Evolutionary conservation across 225 moss, liverwort and hornwort species (phyloP).

Genomic region (Sphagnum tenellum): DNA sequence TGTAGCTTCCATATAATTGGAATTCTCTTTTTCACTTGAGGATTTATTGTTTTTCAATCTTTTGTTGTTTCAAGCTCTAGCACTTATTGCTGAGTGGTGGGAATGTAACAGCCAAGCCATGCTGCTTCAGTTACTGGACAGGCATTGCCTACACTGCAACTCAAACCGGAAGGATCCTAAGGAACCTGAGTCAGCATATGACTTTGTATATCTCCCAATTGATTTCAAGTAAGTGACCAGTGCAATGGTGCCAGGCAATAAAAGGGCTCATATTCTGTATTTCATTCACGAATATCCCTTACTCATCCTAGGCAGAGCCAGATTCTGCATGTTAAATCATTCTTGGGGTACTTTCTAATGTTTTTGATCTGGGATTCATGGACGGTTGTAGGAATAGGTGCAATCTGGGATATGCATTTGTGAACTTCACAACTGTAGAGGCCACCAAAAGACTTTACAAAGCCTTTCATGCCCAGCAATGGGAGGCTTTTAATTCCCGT

Average conservation of each 20-base stretch:
- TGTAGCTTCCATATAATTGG: too few relatives aligned
- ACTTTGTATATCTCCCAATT: slow-evolving; percentile 93
- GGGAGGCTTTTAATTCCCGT: slow-evolving; percentile 96
- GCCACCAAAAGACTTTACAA: slow-evolving; percentile 71
- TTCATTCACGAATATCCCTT: too few relatives aligned
- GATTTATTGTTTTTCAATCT: too few relatives aligned
- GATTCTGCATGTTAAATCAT: too few relatives aligned
- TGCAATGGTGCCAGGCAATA: too few relatives aligned
- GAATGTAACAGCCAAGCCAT: slow-evolving; percentile 64
- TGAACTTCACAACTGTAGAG: slow-evolving; percentile 76
- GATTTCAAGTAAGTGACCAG: slow-evolving; percentile 72
- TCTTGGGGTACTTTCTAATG: too few relatives aligned
- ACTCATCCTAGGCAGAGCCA: too few relatives aligned
- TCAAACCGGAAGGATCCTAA: slow-evolving; percentile 28
- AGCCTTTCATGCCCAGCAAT: slow-evolving; percentile 76
- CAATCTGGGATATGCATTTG: slow-evolving; percentile 97
- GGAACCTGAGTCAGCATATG: slow-evolving; percentile 83
- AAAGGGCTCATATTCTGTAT: too few relatives aligned
- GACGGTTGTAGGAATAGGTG: slow-evolving; percentile 66
- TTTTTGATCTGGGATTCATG: too few relatives aligned
- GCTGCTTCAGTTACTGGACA: slow-evolving; percentile 69
- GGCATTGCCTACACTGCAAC: slow-evolving; percentile 66
- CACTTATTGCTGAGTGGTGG: neutral
- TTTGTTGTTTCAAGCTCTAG: too few relatives aligned
- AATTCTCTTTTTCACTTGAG: too few relatives aligned